A percentile compares a stretch with the other conserved stretches of the same genome.
Evolutionary conservation across 2,329 filamentous ascomycete genomes (phyloP).

Genomic region (Endoconidiophora polonica): DNA sequence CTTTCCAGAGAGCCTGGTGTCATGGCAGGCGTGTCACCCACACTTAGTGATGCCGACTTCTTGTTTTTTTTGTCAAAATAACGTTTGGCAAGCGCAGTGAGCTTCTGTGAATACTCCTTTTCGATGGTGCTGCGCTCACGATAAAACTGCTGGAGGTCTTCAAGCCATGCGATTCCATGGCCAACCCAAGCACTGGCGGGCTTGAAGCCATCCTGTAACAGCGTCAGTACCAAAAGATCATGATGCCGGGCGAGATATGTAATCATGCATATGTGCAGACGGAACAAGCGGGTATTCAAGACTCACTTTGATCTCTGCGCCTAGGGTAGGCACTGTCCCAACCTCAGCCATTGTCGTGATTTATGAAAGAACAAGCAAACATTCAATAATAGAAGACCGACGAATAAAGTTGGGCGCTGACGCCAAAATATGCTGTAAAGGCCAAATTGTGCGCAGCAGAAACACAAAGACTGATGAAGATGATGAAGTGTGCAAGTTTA

Average conservation of each 20-base stretch:
- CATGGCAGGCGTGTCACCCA: constrained; percentile 82
- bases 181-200: constrained; percentile 82
- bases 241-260: neutral
- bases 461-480: constrained; percentile 2
- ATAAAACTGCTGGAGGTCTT: constrained; percentile 95
- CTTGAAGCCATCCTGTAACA: constrained; percentile 77
- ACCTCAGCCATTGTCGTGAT: constrained; percentile 51
- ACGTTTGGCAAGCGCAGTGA: constrained; percentile 77
- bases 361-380: constrained; percentile 8
- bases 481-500: neutral
- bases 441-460: neutral
- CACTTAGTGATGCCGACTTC: constrained; percentile 73
- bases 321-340: constrained; percentile 73
- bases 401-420: constrained; percentile 15
- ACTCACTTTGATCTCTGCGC: constrained; percentile 78
- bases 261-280: neutral
- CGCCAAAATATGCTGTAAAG: constrained; percentile 2
- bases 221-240: neutral
- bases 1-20: constrained; percentile 91
- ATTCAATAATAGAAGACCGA: constrained; percentile 4
- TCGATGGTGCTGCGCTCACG: constrained; percentile 86
- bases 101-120: constrained; percentile 87
- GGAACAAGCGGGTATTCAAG: neutral
- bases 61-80: constrained; percentile 95
- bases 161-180: constrained; percentile 83